Conservation (phyloP, 257 asterid genomes). For the Parsonsia alboflavescens region DNA sequence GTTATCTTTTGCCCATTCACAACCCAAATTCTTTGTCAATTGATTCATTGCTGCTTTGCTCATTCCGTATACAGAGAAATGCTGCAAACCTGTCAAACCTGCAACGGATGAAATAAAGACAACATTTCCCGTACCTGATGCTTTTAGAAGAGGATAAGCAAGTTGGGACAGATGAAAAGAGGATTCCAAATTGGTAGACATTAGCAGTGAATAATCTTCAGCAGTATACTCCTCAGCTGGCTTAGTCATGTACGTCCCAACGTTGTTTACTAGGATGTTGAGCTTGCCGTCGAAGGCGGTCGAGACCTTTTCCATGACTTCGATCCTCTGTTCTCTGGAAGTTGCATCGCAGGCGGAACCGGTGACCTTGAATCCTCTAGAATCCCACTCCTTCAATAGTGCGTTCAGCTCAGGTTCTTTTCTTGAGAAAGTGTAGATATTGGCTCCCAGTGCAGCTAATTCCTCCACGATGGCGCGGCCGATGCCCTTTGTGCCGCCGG, state of each 20-base stretch:
- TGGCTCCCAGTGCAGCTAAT: conserved; percentile 28
- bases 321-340: conserved; percentile 34
- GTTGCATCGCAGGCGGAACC: conserved; percentile 51
- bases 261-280: conserved; percentile 44
- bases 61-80: neutral
- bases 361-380: conserved; percentile 51
- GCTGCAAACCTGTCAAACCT: neutral
- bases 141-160: conserved; percentile 11
- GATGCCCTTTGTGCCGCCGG: conserved; percentile 21
- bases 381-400: conserved; percentile 52
- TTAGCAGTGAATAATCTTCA: neutral
- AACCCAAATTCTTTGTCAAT: neutral
- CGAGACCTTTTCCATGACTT: conserved; percentile 44
- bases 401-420: conserved; percentile 34
- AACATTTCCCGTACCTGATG: conserved; percentile 13
- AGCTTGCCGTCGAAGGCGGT: conserved; percentile 27
- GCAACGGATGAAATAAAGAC: conserved; percentile 10
- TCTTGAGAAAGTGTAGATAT: conserved; percentile 25
- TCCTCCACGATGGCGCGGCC: conserved; percentile 36
- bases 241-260: neutral
- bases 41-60: neutral
- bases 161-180: conserved; percentile 15
- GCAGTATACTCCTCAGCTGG: neutral
- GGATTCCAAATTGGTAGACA: conserved; percentile 11
- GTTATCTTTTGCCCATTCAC: neutral